Evolutionary conservation across 2,329 filamentous ascomycete genomes (phyloP).

Genomic region (Colletotrichum sp.): DNA sequence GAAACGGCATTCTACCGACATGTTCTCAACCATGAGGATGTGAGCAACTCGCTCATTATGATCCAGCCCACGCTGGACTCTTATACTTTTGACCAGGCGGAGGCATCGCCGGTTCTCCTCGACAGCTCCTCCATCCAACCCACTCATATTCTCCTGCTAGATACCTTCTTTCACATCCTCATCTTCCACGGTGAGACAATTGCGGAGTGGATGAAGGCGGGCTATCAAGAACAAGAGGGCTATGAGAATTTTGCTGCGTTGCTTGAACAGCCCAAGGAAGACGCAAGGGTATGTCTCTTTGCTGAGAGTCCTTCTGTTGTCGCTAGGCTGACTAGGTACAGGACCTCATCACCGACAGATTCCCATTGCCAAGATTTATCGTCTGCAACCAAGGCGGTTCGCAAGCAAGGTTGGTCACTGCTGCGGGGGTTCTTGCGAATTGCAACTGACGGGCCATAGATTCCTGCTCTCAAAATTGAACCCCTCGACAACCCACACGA

Average conservation of each 20-base stretch:
- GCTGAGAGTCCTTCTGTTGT: background rate
- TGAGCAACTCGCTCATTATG: constrained; percentile 96
- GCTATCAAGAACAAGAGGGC: constrained; percentile 96
- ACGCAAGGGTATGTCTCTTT: constrained; percentile 75
- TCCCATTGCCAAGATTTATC: constrained; percentile 97
- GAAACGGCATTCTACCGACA: constrained; percentile 99
- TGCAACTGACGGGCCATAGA: constrained; percentile 46
- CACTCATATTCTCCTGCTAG: constrained; percentile 89
- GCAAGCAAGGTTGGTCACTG: constrained; percentile 62
- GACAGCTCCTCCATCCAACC: constrained; percentile 97
- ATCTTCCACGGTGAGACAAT: constrained; percentile 99
- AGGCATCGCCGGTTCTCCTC: constrained; percentile 79
- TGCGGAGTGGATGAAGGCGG: constrained; percentile 96
- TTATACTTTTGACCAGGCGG: constrained; percentile 89
- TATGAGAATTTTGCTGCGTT: constrained; percentile 94
- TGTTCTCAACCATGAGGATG: constrained; percentile 95
- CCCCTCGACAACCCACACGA: constrained; percentile 95
- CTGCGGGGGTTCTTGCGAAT: background rate
- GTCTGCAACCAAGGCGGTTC: constrained; percentile 98
- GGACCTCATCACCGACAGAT: constrained; percentile 96
- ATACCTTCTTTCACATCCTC: constrained; percentile 99
- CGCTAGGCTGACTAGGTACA: constrained; percentile 39
- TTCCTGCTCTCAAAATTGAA: constrained; percentile 98
- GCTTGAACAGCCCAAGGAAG: constrained; percentile 93
- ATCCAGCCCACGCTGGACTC: constrained; percentile 93